Percentiles rank a stretch among this genome's conserved stretches.
phyloP scores from a whole-genome alignment of 192 early-diverging fungal genomes.

The Backusella sp. region DNA sequence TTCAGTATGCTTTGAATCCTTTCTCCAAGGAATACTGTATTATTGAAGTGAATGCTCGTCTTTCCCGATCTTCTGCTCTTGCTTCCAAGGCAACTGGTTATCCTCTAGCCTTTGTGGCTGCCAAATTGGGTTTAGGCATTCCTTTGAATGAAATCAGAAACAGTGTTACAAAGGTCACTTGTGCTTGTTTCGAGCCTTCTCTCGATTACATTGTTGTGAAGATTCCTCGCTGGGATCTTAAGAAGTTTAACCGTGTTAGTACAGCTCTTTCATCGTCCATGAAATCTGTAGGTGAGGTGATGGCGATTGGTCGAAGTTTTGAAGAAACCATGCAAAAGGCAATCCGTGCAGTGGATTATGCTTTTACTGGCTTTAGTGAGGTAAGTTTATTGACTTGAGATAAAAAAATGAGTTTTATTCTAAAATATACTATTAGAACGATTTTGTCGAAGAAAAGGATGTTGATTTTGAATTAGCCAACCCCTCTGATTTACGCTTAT shows the following conservation, averaged over 20 bases:
- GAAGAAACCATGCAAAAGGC: conserved; percentile 99
- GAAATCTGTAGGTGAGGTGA: conserved; percentile 98
- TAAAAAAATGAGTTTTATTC: not conserved
- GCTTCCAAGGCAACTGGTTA: conserved; percentile 99
- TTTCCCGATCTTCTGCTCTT: conserved; percentile 86
- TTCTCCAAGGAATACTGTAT: conserved; percentile 93
- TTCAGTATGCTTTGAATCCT: conserved; percentile 98
- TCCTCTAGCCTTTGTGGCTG: conserved; percentile 97
- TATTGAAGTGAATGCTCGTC: conserved; percentile 98
- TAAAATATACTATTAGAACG: conserved; percentile 42
- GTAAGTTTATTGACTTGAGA: conserved; percentile 23
- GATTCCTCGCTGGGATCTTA: conserved; percentile 91
- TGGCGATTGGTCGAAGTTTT: conserved; percentile 96
- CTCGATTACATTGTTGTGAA: conserved; percentile 90
- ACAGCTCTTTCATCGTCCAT: conserved; percentile 88
- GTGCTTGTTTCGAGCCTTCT: conserved; percentile 96
- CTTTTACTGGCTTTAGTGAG: conserved; percentile 79
- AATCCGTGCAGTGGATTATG: conserved; percentile 86
- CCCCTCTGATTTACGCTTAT: conserved; percentile 93
- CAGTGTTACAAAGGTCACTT: conserved; percentile 92
- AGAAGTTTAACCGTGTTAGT: conserved; percentile 93
- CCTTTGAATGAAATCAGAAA: conserved; percentile 94
- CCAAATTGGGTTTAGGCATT: conserved; percentile 92
- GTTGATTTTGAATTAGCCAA: conserved; percentile 87
- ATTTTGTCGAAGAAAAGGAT: conserved; percentile 58